Evolutionary conservation across 805 yeast genomes (phyloP).

Genomic region (Wickerhamiella shivajii): DNA sequence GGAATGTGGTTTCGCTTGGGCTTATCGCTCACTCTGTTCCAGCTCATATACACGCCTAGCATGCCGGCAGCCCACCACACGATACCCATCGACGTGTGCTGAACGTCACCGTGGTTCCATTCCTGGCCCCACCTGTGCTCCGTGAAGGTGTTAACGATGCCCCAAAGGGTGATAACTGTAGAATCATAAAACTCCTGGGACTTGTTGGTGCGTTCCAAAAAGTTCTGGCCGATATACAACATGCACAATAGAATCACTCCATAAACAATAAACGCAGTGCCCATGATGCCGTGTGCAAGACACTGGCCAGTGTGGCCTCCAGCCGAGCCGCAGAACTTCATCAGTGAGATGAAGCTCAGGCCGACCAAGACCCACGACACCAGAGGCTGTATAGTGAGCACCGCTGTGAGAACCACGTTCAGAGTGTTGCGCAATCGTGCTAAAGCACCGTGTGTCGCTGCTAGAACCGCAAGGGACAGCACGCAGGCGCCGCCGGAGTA

Average conservation of each 20-base stretch:
- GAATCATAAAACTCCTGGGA: conserved; percentile 84
- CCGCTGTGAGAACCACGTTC: conserved; percentile 21
- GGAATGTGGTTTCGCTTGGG: conserved; percentile 64
- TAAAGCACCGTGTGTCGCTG: conserved; percentile 25
- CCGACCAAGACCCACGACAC: conserved; percentile 68
- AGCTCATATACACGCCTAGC: conserved; percentile 62
- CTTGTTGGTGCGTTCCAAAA: conserved; percentile 29
- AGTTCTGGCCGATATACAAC: conserved; percentile 54
- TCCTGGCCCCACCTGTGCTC: conserved; percentile 94
- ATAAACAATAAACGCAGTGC: conserved; percentile 68
- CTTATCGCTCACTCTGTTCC: conserved; percentile 33
- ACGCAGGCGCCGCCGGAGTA: conserved; percentile 22
- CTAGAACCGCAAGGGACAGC: conserved; percentile 25
- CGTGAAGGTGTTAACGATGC: conserved; percentile 85
- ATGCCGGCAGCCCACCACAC: conserved; percentile 94
- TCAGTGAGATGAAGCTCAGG: conserved; percentile 67
- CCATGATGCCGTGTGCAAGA: conserved; percentile 95
- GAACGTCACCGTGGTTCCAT: conserved; percentile 89
- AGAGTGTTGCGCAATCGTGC: conserved; percentile 22
- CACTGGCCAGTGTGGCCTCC: conserved; percentile 77
- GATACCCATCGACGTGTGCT: conserved; percentile 93
- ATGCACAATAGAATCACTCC: conserved; percentile 58
- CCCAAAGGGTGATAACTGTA: conserved; percentile 71
- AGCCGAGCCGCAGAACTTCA: conserved; percentile 70
- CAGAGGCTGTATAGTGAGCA: conserved; percentile 27